Evolutionary conservation across 345 rosid species (phyloP).

Genomic region (Cardamine chenopodiifolia): DNA sequence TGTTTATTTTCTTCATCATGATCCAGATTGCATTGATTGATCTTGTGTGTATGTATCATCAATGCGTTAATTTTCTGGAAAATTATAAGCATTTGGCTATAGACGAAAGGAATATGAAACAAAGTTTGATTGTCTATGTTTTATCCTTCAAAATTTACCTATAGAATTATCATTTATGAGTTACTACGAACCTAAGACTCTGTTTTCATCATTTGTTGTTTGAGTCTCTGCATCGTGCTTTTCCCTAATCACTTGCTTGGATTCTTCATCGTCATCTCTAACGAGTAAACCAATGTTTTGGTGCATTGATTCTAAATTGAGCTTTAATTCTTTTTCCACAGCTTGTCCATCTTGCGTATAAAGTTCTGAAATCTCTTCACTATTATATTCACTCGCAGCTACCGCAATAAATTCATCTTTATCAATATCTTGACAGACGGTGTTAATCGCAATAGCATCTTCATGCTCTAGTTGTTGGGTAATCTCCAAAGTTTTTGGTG

Average conservation of each 20-base stretch:
- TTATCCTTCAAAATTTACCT: neutral
- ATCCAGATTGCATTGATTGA: neutral
- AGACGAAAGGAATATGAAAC: neutral
- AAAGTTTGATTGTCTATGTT: neutral
- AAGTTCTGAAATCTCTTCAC: constrained; percentile 5
- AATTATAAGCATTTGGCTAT: constrained; percentile 16
- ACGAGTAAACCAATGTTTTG: neutral
- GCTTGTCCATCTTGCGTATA: constrained; percentile 12
- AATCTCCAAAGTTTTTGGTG: constrained; percentile 21
- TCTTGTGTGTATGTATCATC: neutral
- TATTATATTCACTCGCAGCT: neutral
- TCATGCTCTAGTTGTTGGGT: constrained; percentile 18
- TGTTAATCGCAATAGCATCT: neutral
- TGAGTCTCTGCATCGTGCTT: neutral
- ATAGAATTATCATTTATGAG: neutral
- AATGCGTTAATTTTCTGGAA: constrained; percentile 22
- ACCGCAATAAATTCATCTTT: neutral
- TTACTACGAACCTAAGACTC: constrained; percentile 18
- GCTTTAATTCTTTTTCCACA: constrained; percentile 8
- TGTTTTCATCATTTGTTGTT: neutral
- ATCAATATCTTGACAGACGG: neutral
- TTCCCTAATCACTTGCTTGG: neutral
- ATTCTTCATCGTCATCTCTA: constrained; percentile 14
- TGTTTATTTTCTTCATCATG: neutral
- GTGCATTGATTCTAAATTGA: constrained; percentile 15